phyloP scores from a whole-genome alignment of 306 rosid genomes.

The Pterocarpus macrocarpus region DNA sequence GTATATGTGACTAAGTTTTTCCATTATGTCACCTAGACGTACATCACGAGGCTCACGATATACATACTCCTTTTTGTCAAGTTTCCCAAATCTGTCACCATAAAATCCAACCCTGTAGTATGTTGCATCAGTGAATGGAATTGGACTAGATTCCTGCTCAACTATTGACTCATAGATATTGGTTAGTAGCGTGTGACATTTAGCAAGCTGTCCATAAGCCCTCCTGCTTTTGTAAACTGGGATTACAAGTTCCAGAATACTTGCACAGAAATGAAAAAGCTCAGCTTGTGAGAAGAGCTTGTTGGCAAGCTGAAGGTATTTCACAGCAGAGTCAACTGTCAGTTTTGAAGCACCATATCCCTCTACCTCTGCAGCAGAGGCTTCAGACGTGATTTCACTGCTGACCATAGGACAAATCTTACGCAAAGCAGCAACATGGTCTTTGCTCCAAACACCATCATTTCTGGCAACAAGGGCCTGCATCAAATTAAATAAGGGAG shows the following conservation, averaged over 20 bases:
- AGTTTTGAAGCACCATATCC: slow-evolving; percentile 98
- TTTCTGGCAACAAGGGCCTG: slow-evolving; percentile 98
- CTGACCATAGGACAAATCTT: slow-evolving; percentile 98
- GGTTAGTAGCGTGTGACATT: slow-evolving; percentile 92
- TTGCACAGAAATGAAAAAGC: slow-evolving; percentile 95
- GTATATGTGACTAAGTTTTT: slow-evolving; percentile 91
- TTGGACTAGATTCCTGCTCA: slow-evolving; percentile 97
- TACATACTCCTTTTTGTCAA: slow-evolving; percentile 85
- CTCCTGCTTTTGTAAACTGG: slow-evolving; percentile 97
- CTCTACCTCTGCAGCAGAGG: slow-evolving; percentile 98
- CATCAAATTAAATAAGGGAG: slow-evolving; percentile 41
- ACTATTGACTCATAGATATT: slow-evolving; percentile 90
- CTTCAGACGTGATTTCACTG: slow-evolving; percentile 94
- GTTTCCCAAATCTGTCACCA: slow-evolving; percentile 88
- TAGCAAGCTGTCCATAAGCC: slow-evolving; percentile 88
- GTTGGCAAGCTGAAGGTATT: slow-evolving; percentile 96
- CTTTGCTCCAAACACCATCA: slow-evolving; percentile 99
- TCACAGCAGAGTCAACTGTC: slow-evolving; percentile 95
- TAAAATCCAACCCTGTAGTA: slow-evolving; percentile 97
- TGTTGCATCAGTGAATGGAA: slow-evolving; percentile 96
- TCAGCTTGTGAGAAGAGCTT: slow-evolving; percentile 98
- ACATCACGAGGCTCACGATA: slow-evolving; percentile 98
- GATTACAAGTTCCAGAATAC: slow-evolving; percentile 94
- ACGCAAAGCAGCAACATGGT: slow-evolving; percentile 89
- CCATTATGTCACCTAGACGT: slow-evolving; percentile 98